These are phyloP conservation scores for Stephanocyclus meneghinianus DNA, from an alignment of 352 stramenopile species.

Conservation along the genomic window DNA sequence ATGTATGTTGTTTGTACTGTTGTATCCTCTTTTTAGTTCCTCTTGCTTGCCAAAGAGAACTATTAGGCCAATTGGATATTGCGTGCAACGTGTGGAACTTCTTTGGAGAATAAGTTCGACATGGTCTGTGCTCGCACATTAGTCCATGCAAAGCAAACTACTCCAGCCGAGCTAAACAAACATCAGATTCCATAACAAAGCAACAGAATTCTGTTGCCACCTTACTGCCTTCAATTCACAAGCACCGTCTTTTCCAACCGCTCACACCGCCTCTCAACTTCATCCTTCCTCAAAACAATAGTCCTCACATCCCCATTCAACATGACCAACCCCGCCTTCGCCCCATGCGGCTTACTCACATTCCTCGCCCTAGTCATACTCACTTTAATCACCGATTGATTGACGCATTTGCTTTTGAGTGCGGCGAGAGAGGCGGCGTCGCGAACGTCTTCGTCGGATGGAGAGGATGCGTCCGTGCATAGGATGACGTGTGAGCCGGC, in stretches of 20 bases:
- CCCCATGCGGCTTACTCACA: constrained; percentile 79
- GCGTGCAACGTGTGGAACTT: no score
- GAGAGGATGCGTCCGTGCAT: constrained; percentile 47
- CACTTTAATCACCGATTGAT: constrained; percentile 71
- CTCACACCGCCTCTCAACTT: constrained; percentile 63
- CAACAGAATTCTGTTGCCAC: background rate
- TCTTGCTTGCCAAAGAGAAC: background rate
- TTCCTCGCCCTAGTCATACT: constrained; percentile 76
- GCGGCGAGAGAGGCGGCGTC: constrained; percentile 78
- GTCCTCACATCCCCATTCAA: constrained; percentile 72
- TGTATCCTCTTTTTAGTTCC: background rate
- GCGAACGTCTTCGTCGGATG: constrained; percentile 66
- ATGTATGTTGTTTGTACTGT: background rate
- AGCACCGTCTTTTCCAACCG: constrained; percentile 73
- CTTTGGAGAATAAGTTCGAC: no score
- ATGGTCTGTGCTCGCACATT: no score
- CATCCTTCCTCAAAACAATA: constrained; percentile 75
- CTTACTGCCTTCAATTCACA: constrained; percentile 42
- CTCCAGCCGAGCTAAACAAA: background rate
- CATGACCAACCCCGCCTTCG: constrained; percentile 76
- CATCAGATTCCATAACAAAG: background rate
- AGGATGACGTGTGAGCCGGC: constrained; percentile 81
- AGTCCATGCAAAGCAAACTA: background rate
- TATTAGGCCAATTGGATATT: background rate
- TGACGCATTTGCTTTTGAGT: constrained; percentile 78